These are phyloP conservation scores for Leishmania tarentolae DNA, from an alignment of 208 protist genomes.

Conservation along the genomic window DNA sequence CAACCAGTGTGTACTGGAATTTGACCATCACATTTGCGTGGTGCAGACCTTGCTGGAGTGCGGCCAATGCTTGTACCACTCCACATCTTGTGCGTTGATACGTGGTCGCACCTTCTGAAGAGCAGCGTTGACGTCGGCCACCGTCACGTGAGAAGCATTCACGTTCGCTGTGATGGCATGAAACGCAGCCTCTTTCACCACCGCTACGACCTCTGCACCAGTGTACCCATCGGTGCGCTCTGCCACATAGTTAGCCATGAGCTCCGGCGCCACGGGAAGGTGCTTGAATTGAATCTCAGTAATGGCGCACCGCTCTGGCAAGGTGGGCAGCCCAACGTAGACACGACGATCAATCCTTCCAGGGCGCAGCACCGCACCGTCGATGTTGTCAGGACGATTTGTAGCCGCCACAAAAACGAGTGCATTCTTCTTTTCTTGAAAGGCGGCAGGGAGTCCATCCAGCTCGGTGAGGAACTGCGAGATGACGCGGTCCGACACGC, in stretches of 20 bases:
- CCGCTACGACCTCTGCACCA: constrained; percentile 93
- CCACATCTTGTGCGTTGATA: constrained; percentile 47
- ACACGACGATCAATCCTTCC: constrained; percentile 93
- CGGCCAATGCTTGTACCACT: constrained; percentile 68
- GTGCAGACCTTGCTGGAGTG: not conserved
- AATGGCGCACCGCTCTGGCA: constrained; percentile 81
- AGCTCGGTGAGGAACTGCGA: constrained; percentile 97
- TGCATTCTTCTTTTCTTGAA: constrained; percentile 65
- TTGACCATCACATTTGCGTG: not conserved
- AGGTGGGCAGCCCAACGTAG: constrained; percentile 91
- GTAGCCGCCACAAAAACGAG: constrained; percentile 95
- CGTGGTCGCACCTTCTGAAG: constrained; percentile 61
- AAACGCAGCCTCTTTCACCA: constrained; percentile 93
- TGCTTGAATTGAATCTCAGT: constrained; percentile 74
- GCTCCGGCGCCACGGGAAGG: constrained; percentile 54
- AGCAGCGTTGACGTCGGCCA: constrained; percentile 60
- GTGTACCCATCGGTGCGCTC: constrained; percentile 81
- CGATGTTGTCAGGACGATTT: constrained; percentile 91
- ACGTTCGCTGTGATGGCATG: constrained; percentile 73
- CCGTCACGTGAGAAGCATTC: constrained; percentile 38
- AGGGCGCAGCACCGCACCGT: constrained; percentile 91
- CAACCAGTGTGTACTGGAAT: not conserved
- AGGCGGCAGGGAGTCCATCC: constrained; percentile 79
- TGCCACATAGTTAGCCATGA: constrained; percentile 64
- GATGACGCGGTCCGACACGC: constrained; percentile 97